Evolutionary conservation across 768 basidiomycete species (phyloP), one percentile per base, ranked within the genome.

Genomic region (Rhodotorula diobovata): DNA sequence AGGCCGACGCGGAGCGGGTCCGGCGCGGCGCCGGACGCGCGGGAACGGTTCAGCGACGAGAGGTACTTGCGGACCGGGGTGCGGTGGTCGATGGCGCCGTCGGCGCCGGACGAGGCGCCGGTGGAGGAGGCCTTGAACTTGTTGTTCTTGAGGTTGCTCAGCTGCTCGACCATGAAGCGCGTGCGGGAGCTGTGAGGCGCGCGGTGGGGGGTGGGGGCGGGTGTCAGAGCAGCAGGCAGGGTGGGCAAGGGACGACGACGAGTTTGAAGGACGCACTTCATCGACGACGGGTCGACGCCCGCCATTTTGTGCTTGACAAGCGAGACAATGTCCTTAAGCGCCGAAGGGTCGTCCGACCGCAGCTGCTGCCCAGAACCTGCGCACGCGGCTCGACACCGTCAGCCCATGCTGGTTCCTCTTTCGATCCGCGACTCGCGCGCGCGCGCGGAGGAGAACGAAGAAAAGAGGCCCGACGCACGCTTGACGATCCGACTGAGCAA

Each of bases 141-240:
- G 81, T 94, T 95, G 79, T 93, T 95, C 80, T 95, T 95, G 66
- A 98, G 85, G 79, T 94, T 92, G 11, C 85, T 86, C 41, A 99
- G 83, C 0, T 91, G 94, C 81, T 98, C 96, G 68, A 96, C 82
- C 94, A 98, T 96, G 82, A 97, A 98, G 28, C 87, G 86, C 20
- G 91, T 89, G 54, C 96, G 89, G 10, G 93, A 93, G 79, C 91
- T 96, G 72, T 14, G n/a, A n/a, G n/a, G n/a, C n/a, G n/a, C n/a
- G n/a, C n/a, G n/a, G n/a, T n/a, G n/a, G n/a, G n/a, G n/a, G n/a
- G n/a, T n/a, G n/a, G n/a, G n/a, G n/a, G n/a, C n/a, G n/a, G n/a
- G n/a, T n/a, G 34, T 23, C 28, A 6, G 41, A 43, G 43, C 21
- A 3, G 23, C 41, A 10, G n/a, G 28, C 53, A 14, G 6, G 14